Percentiles rank a stretch among this genome's conserved stretches.
Conservation (phyloP, 2,329 filamentous ascomycete genomes). For the Sporothrix mexicana region DNA sequence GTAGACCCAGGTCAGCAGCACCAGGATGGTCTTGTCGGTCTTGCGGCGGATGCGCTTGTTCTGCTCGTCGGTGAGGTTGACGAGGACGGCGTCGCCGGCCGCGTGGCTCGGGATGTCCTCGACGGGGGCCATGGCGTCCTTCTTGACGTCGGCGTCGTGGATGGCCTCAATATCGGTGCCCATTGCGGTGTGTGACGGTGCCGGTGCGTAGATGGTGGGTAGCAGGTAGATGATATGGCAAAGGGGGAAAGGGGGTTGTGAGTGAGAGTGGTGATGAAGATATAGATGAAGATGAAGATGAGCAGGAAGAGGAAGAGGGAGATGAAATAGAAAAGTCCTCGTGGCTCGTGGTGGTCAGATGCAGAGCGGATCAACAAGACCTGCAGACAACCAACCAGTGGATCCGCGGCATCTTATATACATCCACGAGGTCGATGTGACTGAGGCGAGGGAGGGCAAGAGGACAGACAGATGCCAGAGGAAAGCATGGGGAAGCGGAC, state of each 20-base stretch:
- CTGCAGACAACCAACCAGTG: not conserved
- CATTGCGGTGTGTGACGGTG: no score
- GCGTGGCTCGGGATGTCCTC: not conserved
- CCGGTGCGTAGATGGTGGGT: not conserved
- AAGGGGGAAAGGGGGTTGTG: no score
- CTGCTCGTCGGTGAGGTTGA: slow-evolving; percentile 40
- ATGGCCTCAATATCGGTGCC: not conserved
- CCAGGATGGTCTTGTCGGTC: slow-evolving; percentile 65
- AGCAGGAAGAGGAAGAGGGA: not conserved
- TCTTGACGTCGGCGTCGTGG: not conserved
- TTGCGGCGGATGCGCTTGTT: slow-evolving; percentile 64
- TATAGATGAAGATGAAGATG: not conserved
- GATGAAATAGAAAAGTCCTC: not conserved
- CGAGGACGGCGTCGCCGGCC: not conserved
- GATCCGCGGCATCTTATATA: slow-evolving; percentile 22
- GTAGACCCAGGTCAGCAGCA: slow-evolving; percentile 63
- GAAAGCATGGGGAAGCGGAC: not conserved
- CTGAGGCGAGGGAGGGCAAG: not conserved
- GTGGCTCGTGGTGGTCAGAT: not conserved
- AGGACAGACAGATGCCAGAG: not conserved
- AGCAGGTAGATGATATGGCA: no score
- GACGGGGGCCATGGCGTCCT: not conserved
- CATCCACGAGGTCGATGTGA: not conserved
- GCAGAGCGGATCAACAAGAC: not conserved
- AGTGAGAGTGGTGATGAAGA: not conserved